Base-by-base conservation (phyloP, 805 yeast species). In the Suhomyces pyralidae region DNA sequence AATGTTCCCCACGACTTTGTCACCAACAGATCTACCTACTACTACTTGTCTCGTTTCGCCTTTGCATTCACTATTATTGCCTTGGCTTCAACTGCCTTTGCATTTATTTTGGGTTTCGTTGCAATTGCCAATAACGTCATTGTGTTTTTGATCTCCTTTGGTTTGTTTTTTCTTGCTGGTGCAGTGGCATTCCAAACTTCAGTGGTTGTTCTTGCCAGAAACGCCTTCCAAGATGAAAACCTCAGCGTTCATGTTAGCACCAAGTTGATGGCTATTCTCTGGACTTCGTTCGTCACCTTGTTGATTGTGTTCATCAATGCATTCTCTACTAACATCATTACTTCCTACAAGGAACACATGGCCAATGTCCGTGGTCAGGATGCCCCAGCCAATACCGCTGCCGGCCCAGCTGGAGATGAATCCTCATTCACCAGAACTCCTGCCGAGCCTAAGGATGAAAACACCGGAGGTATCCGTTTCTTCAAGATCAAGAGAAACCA, bases 121-220 rank as follows among this genome's bases (percentile, higher is more conserved):
- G 84, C 86, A 65, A 58, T 63, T 34, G 69, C 82, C 36, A 81
- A 81, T 63, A 78, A 77, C 63, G 77, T 83, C 40, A 79, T 80
- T 28, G 73, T 82, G 51, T 73, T 80, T 56, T 79, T 86, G 58
- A 72, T 79, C 46, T 49, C 75, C 2, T 56, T 84, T 49, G 89
- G 82, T 30, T 66, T 81, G 45, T 51, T 87, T 48, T 81, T 83
- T 65, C 70, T 74, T 54, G 73, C 81, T 38, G 85, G 85, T 48
- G 89, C 86, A 51, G 86, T 87, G 45, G 74, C 88, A 10, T 73
- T 86, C 64, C 81, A 83, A 67, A 90, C 97, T 32, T 94, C 96
- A 2, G 88, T 81, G 44, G 69, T 80, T 55, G 96, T 86, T n/a
- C 65, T 88, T 74, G 94, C 89, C 46, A 85, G 78, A 66, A 77